A percentile compares a stretch with the other conserved stretches of the same genome.
phyloP scores from a whole-genome alignment of 768 basidiomycete species.

The Podaxis sp. region DNA sequence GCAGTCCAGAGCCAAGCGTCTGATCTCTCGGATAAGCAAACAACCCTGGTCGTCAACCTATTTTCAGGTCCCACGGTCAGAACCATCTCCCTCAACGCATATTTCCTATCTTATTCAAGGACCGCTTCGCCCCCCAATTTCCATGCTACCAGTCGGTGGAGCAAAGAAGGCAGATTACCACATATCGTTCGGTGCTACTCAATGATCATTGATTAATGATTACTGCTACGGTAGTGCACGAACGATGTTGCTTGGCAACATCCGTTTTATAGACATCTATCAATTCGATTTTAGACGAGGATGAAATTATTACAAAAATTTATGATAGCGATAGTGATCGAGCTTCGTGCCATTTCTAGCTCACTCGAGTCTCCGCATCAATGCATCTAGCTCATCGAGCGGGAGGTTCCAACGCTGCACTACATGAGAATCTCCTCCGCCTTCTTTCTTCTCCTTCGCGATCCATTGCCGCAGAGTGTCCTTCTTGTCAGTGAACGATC shows the following conservation, averaged over 20 bases:
- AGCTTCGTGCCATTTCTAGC: background rate
- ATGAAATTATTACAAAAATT: background rate
- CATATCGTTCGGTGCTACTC: background rate
- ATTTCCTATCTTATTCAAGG: background rate
- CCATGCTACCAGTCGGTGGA: background rate
- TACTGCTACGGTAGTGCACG: background rate
- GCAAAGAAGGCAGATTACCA: background rate
- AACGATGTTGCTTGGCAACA: background rate
- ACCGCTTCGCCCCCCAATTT: background rate
- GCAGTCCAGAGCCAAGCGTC: slow-evolving; percentile 3
- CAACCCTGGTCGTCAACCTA: background rate
- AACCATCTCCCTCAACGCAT: background rate
- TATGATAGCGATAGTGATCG: background rate
- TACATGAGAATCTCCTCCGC: slow-evolving; percentile 17
- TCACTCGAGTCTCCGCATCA: slow-evolving; percentile 19
- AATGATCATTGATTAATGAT: background rate
- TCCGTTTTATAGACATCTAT: background rate
- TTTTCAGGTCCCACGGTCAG: slow-evolving; percentile 4
- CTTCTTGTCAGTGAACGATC: slow-evolving; percentile 30
- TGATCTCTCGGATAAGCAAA: background rate
- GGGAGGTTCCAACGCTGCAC: slow-evolving; percentile 31
- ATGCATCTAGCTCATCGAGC: slow-evolving; percentile 24
- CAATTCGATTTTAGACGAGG: background rate
- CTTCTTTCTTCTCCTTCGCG: slow-evolving; percentile 18
- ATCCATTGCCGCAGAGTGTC: slow-evolving; percentile 28